These are phyloP conservation scores for Lentithecium fluviatile DNA, from an alignment of 495 filamentous ascomycete species.

Conservation along the genomic window DNA sequence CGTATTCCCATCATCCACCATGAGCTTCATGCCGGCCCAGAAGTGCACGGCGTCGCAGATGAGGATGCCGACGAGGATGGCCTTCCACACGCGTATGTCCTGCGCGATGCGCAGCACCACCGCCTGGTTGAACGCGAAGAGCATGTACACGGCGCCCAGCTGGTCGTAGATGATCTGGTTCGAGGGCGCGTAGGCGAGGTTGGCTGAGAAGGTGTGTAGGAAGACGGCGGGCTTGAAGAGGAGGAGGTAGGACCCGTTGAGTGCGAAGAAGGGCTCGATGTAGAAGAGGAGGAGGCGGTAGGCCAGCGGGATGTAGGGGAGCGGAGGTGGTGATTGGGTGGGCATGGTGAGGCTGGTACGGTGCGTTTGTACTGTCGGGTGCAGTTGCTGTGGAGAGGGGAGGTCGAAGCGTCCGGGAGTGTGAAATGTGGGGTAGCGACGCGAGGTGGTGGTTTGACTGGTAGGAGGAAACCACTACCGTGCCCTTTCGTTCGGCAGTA, in stretches of 20 bases:
- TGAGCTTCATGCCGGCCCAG: slow-evolving; percentile 27
- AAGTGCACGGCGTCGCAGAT: slow-evolving; percentile 40
- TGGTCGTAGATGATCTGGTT: slow-evolving; percentile 40
- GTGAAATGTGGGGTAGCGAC: too few species aligned
- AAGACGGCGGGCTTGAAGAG: slow-evolving; percentile 31
- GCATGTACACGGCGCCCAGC: slow-evolving; percentile 34
- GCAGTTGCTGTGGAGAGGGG: too few species aligned
- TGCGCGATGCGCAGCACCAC: slow-evolving; percentile 37
- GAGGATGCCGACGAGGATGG: slow-evolving; percentile 38
- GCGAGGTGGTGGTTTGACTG: too few species aligned
- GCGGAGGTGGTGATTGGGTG: slow-evolving; percentile 2
- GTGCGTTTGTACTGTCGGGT: not conserved
- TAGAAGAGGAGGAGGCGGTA: slow-evolving; percentile 43
- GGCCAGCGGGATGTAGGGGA: slow-evolving; percentile 33
- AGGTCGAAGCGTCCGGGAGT: too few species aligned
- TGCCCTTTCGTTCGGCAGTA: too few species aligned
- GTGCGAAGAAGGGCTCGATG: slow-evolving; percentile 39
- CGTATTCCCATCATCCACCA: slow-evolving; percentile 31
- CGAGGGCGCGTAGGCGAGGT: slow-evolving; percentile 16
- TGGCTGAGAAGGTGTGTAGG: slow-evolving; percentile 35
- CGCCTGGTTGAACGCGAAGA: slow-evolving; percentile 39
- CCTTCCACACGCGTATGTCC: slow-evolving; percentile 37
- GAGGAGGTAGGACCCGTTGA: slow-evolving; percentile 36
- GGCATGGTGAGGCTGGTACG: not conserved
- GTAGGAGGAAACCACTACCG: too few species aligned